Evolutionary conservation across 192 early-diverging fungal species (phyloP).

Genomic region (Coemansia sp.): DNA sequence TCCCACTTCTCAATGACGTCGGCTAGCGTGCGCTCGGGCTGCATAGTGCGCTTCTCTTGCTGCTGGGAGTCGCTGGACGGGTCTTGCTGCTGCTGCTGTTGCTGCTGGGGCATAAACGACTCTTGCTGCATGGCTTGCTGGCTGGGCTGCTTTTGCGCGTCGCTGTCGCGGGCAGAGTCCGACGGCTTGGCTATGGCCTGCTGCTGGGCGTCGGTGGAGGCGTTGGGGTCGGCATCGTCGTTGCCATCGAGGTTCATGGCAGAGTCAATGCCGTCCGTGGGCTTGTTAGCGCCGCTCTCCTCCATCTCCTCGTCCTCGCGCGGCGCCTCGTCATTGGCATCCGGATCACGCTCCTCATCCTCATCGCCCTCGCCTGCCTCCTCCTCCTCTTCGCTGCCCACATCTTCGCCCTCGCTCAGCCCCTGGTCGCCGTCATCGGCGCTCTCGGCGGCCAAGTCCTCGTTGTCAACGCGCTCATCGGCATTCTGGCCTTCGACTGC

Average conservation of each 20-base stretch:
- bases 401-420: conserved; percentile 39
- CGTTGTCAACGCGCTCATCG: conserved; percentile 45
- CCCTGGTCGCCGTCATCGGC: conserved; percentile 17
- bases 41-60: conserved; percentile 61
- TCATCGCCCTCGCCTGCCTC: conserved; percentile 47
- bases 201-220: conserved; percentile 33
- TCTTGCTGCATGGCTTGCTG: conserved; percentile 15
- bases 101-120: conserved; percentile 4
- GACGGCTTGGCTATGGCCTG: conserved; percentile 35
- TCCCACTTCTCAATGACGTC: conserved; percentile 95
- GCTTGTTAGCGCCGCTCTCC: conserved; percentile 60
- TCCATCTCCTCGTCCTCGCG: conserved; percentile 41
- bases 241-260: conserved; percentile 62
- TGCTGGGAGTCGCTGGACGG: conserved; percentile 8
- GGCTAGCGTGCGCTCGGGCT: conserved; percentile 90
- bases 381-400: conserved; percentile 30
- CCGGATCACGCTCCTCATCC: conserved; percentile 56
- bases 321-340: conserved; percentile 26
- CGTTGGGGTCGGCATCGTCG: conserved; percentile 41
- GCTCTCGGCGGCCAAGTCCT: conserved; percentile 10
- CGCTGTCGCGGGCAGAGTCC: conserved; percentile 8
- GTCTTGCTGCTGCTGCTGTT: conserved; percentile 9
- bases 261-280: conserved; percentile 58
- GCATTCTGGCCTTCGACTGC: conserved; percentile 22
- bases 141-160: conserved; percentile 16